These are phyloP conservation scores for Glycine soja DNA, from an alignment of 306 rosid genomes.

Conservation along the genomic window DNA sequence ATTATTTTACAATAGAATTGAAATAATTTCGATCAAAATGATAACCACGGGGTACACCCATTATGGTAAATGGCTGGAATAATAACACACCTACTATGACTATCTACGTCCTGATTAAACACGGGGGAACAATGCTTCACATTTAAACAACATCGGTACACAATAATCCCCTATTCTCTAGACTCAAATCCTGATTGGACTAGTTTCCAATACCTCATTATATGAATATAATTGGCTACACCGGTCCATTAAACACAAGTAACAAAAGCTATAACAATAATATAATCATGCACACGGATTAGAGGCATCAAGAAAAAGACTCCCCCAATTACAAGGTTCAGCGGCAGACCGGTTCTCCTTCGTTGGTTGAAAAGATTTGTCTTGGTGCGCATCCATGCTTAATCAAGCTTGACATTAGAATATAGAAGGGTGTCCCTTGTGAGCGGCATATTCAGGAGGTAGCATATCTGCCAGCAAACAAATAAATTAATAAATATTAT, in stretches of 20 bases:
- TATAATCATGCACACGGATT: slow-evolving; percentile 48
- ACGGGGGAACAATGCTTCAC: slow-evolving; percentile 44
- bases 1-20: slow-evolving; percentile 39
- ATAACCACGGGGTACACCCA: slow-evolving; percentile 6
- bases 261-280: slow-evolving; percentile 39
- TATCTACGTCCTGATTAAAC: slow-evolving; percentile 38
- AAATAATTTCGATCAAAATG: slow-evolving; percentile 40
- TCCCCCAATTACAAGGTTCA: slow-evolving; percentile 44
- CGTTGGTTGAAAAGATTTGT: slow-evolving; percentile 36
- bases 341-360: slow-evolving; percentile 46
- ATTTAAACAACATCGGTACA: slow-evolving; percentile 25
- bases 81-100: slow-evolving; percentile 38
- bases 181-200: slow-evolving; percentile 47
- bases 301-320: slow-evolving; percentile 50
- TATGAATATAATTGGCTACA: slow-evolving; percentile 52
- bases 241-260: slow-evolving; percentile 50
- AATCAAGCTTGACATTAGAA: slow-evolving; percentile 90
- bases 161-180: slow-evolving; percentile 24
- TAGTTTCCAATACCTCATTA: slow-evolving; percentile 39
- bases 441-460: slow-evolving; percentile 78
- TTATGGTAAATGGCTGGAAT: slow-evolving; percentile 46
- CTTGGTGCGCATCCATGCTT: slow-evolving; percentile 40
- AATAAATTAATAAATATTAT: slow-evolving; percentile 30
- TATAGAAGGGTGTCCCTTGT: slow-evolving; percentile 90
- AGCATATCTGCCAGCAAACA: slow-evolving; percentile 61